These are phyloP conservation scores for Chiua virens DNA, from an alignment of 768 basidiomycete genomes.

Conservation along the genomic window DNA sequence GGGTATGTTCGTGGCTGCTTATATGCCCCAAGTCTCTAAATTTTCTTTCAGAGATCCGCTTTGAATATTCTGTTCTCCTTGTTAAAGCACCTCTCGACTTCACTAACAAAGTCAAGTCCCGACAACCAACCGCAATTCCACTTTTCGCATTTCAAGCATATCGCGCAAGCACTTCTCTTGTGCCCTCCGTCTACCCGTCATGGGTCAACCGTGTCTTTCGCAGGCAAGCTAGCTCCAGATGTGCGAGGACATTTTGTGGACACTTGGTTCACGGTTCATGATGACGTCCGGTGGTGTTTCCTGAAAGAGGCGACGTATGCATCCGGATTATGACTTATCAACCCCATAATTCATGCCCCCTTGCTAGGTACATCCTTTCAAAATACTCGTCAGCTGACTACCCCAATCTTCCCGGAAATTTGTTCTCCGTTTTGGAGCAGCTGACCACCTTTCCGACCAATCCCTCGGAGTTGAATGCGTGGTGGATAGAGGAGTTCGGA, in stretches of 20 bases:
- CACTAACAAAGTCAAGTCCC: conserved; percentile 45
- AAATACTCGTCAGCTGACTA: conserved; percentile 28
- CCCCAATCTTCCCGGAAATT: conserved; percentile 46
- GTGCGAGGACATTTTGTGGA: conserved; percentile 64
- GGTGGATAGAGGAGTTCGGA: conserved; percentile 76
- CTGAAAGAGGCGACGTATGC: conserved; percentile 73
- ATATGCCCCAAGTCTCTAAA: conserved; percentile 2
- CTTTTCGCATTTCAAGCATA: conserved; percentile 63
- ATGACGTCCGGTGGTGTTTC: conserved; percentile 90
- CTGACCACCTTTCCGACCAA: conserved; percentile 76
- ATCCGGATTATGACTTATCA: neutral
- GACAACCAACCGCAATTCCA: conserved; percentile 64
- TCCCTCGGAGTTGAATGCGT: conserved; percentile 63
- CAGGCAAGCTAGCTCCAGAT: conserved; percentile 51
- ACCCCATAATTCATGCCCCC: neutral
- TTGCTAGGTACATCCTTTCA: conserved; percentile 25
- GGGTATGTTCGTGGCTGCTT: conserved; percentile 48
- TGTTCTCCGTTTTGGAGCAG: conserved; percentile 65
- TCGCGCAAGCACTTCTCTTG: conserved; percentile 56
- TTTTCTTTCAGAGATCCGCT: conserved; percentile 54
- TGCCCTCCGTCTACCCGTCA: conserved; percentile 53
- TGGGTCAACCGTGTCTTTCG: conserved; percentile 18
- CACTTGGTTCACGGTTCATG: conserved; percentile 74
- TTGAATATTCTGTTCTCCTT: conserved; percentile 76
- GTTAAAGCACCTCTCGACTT: conserved; percentile 74